phyloP scores from a whole-genome alignment of 768 basidiomycete species.

The Lentinula edodes region DNA sequence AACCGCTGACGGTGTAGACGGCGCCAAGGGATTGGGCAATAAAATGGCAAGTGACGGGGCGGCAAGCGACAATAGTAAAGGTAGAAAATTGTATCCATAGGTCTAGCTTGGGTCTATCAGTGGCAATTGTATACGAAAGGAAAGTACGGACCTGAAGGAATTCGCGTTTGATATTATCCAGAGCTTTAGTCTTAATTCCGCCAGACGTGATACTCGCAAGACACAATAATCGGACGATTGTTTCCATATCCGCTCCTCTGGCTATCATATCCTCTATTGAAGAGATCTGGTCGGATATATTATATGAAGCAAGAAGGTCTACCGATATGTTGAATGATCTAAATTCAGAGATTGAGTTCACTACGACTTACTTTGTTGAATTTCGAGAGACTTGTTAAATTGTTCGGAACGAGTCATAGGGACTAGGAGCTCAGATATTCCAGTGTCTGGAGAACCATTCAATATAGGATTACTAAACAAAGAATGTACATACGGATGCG shows the following conservation, averaged over 20 bases:
- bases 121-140: constrained; percentile 12
- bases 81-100: constrained; percentile 72
- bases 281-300: constrained; percentile 70
- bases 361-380: constrained; percentile 78
- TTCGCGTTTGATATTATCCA: constrained; percentile 89
- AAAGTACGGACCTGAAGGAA: constrained; percentile 59
- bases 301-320: constrained; percentile 96
- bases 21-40: constrained; percentile 61
- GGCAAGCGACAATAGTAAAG: constrained; percentile 59
- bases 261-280: constrained; percentile 89
- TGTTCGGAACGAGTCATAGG: constrained; percentile 78
- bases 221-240: constrained; percentile 75
- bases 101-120: constrained; percentile 32
- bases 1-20: constrained; percentile 35
- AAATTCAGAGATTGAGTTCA: background rate
- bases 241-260: constrained; percentile 77
- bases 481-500: constrained; percentile 68
- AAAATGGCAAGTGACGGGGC: constrained; percentile 64
- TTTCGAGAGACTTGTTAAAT: constrained; percentile 90
- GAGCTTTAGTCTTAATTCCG: constrained; percentile 79
- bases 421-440: constrained; percentile 87
- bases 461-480: background rate
- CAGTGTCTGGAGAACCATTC: constrained; percentile 61
- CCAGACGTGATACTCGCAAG: constrained; percentile 80
- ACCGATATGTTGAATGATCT: background rate